phyloP scores from a whole-genome alignment of 2,329 filamentous ascomycete species.

The Coleophoma crateriformis region DNA sequence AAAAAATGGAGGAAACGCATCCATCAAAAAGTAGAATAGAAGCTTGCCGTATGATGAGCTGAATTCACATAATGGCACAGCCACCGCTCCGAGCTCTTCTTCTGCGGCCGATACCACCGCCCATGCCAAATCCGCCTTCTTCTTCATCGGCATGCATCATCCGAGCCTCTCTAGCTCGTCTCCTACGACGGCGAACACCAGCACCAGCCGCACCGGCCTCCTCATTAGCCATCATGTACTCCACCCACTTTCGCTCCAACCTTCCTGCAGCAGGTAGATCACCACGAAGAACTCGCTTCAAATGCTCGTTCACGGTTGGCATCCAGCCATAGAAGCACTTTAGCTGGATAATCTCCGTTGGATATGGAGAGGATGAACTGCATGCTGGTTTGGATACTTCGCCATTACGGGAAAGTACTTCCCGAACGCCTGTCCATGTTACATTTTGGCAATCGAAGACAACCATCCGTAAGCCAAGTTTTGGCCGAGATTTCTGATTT shows the following conservation, averaged over 20 bases:
- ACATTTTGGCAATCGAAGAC: slow-evolving; percentile 90
- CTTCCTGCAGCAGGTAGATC: slow-evolving; percentile 69
- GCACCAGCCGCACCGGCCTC: slow-evolving; percentile 68
- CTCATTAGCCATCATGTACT: slow-evolving; percentile 89
- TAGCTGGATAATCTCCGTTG: slow-evolving; percentile 73
- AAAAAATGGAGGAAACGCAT: neutral
- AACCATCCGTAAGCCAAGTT: slow-evolving; percentile 62
- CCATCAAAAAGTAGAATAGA: neutral
- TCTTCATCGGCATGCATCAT: slow-evolving; percentile 77
- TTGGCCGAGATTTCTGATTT: slow-evolving; percentile 17
- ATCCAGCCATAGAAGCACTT: slow-evolving; percentile 97
- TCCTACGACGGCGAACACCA: slow-evolving; percentile 62
- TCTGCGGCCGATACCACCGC: slow-evolving; percentile 34
- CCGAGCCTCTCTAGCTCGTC: slow-evolving; percentile 77
- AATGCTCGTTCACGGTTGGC: slow-evolving; percentile 90
- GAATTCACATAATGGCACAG: slow-evolving; percentile 58
- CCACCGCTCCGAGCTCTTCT: slow-evolving; percentile 59
- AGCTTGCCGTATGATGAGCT: neutral
- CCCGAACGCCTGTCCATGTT: slow-evolving; percentile 86
- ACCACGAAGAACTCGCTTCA: slow-evolving; percentile 73
- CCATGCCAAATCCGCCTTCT: slow-evolving; percentile 51
- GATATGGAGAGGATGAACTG: slow-evolving; percentile 39
- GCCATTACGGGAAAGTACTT: slow-evolving; percentile 80
- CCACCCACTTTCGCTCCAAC: slow-evolving; percentile 87
- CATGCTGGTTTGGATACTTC: slow-evolving; percentile 51